These are phyloP conservation scores for Alternaria burnsii DNA, from an alignment of 2,329 filamentous ascomycete species.

Conservation along the genomic window DNA sequence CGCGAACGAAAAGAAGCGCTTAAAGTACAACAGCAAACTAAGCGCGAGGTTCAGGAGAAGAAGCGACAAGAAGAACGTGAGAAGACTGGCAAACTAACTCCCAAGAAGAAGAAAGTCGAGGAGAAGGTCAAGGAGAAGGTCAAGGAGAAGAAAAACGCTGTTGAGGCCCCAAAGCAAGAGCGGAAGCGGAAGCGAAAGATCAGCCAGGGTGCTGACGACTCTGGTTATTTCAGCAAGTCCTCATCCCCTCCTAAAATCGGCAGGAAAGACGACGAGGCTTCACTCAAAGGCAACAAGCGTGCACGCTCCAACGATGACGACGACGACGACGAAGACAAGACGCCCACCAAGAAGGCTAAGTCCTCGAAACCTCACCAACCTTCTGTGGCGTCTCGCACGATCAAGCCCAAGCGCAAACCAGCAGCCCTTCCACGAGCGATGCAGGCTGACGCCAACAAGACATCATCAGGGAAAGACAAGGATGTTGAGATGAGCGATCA, in stretches of 20 bases:
- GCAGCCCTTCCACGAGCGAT: neutral
- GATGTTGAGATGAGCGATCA: neutral
- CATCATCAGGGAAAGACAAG: neutral
- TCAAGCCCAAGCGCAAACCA: neutral
- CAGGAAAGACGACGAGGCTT: neutral
- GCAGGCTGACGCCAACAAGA: neutral
- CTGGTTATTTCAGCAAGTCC: neutral
- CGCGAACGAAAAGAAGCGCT: neutral
- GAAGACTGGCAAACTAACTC: neutral
- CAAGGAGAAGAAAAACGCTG: neutral
- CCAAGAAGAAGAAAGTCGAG: neutral
- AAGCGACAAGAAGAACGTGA: neutral
- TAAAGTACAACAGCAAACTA: neutral
- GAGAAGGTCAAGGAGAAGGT: neutral
- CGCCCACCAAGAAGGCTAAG: neutral
- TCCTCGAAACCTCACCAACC: neutral
- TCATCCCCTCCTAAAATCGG: neutral
- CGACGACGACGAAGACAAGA: neutral
- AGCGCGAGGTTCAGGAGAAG: neutral
- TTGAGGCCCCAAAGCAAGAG: neutral
- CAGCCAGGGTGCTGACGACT: neutral
- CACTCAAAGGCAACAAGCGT: conserved; percentile 2
- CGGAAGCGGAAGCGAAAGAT: neutral
- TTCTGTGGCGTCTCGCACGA: too few species aligned
- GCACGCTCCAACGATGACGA: neutral